Conservation (phyloP, 163 green algal species). For the Scenedesmus sp. region DNA sequence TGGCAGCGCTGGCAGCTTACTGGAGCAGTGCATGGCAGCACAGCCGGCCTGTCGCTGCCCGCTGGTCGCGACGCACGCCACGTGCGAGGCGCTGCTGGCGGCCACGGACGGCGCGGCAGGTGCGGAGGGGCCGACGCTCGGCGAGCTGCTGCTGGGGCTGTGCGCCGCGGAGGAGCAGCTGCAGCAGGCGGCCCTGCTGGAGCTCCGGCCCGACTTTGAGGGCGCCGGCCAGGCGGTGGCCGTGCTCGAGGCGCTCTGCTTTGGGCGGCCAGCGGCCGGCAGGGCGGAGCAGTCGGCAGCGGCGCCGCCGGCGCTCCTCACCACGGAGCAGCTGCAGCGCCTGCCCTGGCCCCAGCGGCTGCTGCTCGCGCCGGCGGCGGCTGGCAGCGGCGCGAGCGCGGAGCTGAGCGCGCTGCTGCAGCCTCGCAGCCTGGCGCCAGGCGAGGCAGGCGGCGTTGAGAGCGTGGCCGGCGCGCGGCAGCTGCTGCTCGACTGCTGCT, state of each 20-base stretch:
- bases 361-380: not conserved
- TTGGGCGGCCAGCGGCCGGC: slow-evolving; percentile 30
- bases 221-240: slow-evolving; percentile 8
- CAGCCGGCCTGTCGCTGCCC: not conserved
- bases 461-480: not conserved
- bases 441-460: not conserved
- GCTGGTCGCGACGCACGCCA: too few relatives aligned
- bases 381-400: not conserved
- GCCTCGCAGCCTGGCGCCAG: not conserved
- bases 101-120: not conserved
- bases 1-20: not conserved
- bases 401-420: slow-evolving; percentile 1
- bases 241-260: slow-evolving; percentile 10
- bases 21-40: slow-evolving; percentile 6
- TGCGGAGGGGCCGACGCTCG: too few relatives aligned
- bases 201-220: slow-evolving; percentile 14
- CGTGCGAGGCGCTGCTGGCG: not conserved
- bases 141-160: slow-evolving; percentile 24
- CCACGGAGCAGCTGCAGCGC: slow-evolving; percentile 1
- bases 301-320: not conserved
- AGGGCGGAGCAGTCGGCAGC: not conserved
- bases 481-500: slow-evolving; percentile 32
- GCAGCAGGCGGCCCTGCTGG: not conserved
- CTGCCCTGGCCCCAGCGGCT: slow-evolving; percentile 28
- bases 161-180: slow-evolving; percentile 12